phyloP scores from a whole-genome alignment of 305 asterid species.

The Petunia hybrid region DNA sequence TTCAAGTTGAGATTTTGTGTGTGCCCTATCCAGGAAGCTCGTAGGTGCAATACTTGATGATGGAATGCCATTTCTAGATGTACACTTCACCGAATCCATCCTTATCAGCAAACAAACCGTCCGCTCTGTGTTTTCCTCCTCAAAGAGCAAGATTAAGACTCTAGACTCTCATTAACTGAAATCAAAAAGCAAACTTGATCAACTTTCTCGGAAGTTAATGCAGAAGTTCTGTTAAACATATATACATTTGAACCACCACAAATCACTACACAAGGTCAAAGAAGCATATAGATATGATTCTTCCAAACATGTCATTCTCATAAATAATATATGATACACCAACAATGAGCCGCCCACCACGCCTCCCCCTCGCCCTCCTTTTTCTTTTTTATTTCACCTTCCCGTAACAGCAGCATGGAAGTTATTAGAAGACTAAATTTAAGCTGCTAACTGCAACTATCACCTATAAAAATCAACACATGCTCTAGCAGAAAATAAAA shows the following conservation, averaged over 20 bases:
- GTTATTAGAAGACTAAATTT: not conserved
- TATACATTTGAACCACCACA: constrained; percentile 17
- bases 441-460: constrained; percentile 6
- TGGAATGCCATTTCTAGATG: constrained; percentile 50
- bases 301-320: constrained; percentile 14
- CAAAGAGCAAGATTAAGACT: constrained; percentile 30
- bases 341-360: not conserved
- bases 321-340: not conserved
- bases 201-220: constrained; percentile 16
- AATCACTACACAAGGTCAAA: constrained; percentile 14
- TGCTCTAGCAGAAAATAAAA: not conserved
- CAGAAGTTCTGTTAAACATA: not conserved
- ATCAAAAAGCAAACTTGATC: constrained; percentile 22
- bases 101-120: constrained; percentile 52
- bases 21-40: constrained; percentile 54
- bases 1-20: constrained; percentile 57
- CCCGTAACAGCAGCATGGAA: constrained; percentile 10
- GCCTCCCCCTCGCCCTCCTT: not conserved
- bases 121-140: constrained; percentile 39
- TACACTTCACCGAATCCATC: constrained; percentile 71
- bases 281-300: constrained; percentile 20
- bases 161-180: constrained; percentile 9
- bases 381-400: not conserved
- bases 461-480: not conserved
- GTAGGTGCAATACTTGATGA: constrained; percentile 54